Conservation (phyloP, 805 yeast genomes). For the Zygosaccharomyces siamensis region DNA sequence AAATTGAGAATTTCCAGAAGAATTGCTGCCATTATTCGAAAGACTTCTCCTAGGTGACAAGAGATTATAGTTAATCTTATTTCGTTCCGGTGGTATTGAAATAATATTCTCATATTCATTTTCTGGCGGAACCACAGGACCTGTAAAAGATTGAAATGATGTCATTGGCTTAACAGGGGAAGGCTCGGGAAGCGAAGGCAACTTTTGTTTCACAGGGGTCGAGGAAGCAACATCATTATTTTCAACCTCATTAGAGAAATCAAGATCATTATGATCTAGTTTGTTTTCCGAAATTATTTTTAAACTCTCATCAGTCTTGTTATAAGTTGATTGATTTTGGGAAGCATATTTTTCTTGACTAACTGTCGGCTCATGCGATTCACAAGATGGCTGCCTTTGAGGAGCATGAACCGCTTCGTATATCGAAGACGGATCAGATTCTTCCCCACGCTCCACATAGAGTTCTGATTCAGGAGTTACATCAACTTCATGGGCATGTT, state of each 20-base stretch:
- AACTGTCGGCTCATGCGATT: not conserved
- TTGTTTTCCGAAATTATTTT: conserved; percentile 14
- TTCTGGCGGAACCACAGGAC: conserved; percentile 7
- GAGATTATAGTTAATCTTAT: conserved; percentile 1
- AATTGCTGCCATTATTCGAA: conserved; percentile 26
- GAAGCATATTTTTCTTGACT: not conserved
- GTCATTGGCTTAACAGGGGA: conserved; percentile 4
- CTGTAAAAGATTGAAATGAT: conserved; percentile 8
- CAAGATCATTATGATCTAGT: not conserved
- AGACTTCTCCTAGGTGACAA: conserved; percentile 26
- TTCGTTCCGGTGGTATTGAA: not conserved
- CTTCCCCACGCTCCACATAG: not conserved
- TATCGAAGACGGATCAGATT: not conserved
- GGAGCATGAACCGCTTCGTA: conserved; percentile 1
- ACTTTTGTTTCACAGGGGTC: conserved; percentile 2
- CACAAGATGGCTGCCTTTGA: not conserved
- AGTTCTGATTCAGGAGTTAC: conserved; percentile 3
- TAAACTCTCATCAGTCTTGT: conserved; percentile 17
- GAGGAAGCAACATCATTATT: conserved; percentile 4
- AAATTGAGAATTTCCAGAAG: conserved; percentile 27
- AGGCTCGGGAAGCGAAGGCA: not conserved
- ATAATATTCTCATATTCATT: conserved; percentile 2
- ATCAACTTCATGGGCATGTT: not conserved
- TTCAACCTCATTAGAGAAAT: not conserved
- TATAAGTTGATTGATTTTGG: not conserved